Base-by-base conservation (phyloP, 2,329 filamentous ascomycete genomes). In the Fusarium musae region DNA sequence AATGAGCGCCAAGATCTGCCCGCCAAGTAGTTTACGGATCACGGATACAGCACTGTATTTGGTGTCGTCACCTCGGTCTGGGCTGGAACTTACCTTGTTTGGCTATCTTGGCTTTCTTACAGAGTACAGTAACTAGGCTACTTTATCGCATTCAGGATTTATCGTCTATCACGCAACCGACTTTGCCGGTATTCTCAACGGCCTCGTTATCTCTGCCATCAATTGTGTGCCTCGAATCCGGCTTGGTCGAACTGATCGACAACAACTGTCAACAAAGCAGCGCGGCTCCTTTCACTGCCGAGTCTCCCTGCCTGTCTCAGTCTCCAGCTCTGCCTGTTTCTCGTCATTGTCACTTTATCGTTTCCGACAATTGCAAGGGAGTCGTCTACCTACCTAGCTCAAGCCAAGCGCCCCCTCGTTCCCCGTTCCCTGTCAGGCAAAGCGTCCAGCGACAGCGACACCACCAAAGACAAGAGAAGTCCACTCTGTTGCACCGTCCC, bases 341-440 rank as follows among this genome's bases (percentile, higher is more conserved):
- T 71, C 66, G 23, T 73, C 44, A 67, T 71, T 66, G 58, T 56
- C 59, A 43, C 56, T 72, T 59, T 59, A 49, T 58, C 32, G 52
- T 64, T 56, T 69, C 61, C 40, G 19, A 37, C 53, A 50, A 60
- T 57, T 58, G 47, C 56, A 70, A 70, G 66, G 61, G 54, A 69
- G 59, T 32, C n/a, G 23, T 60, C 47, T 47, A 67, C 47, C 57
- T 66, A 70, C 43, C 57, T 66, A 70, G 65, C 23, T 53, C 49
- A 64, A 69, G 54, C 56, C 64, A 69, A 65, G 69, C 69, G 59
- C 70, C 66, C 69, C 70, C 50, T 65, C 69, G 63, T 67, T 57
- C 34, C 43, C 37, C 66, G 70, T 72, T 68, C 71, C 70, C 53
- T 58, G 68, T 77, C 66, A 66, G 75, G 75, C 42, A 76, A 77